A percentile compares a stretch with the other conserved stretches of the same genome.
These are phyloP conservation scores for Ogataea pilisensis DNA, from an alignment of 805 yeast genomes.

Conservation along the genomic window DNA sequence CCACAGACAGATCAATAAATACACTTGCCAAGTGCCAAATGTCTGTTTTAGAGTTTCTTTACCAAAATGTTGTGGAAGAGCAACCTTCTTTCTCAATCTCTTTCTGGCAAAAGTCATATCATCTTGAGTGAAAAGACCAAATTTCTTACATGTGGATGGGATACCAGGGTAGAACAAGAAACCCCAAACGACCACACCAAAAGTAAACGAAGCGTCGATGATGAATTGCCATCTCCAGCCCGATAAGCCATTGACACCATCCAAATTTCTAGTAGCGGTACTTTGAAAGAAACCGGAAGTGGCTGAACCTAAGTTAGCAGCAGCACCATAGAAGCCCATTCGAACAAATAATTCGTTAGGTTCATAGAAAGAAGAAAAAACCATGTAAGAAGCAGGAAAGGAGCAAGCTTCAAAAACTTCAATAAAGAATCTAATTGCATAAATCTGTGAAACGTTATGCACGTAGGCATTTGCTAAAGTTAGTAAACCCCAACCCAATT, in stretches of 20 bases:
- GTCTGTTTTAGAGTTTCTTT: constrained; percentile 39
- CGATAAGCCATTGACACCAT: constrained; percentile 24
- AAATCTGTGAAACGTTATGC: constrained; percentile 43
- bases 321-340: constrained; percentile 18
- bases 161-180: constrained; percentile 41
- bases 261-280: constrained; percentile 27
- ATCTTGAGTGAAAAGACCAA: constrained; percentile 35
- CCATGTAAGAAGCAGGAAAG: constrained; percentile 56
- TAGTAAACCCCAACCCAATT: constrained; percentile 38
- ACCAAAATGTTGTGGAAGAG: constrained; percentile 39
- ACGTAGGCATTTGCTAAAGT: constrained; percentile 37
- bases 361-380: constrained; percentile 18
- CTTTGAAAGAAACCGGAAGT: constrained; percentile 52
- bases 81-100: constrained; percentile 33
- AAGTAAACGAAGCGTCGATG: constrained; percentile 41
- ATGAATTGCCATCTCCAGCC: constrained; percentile 55
- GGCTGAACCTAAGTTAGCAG: constrained; percentile 41
- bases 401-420: constrained; percentile 60
- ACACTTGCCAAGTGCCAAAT: constrained; percentile 39
- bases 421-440: constrained; percentile 56
- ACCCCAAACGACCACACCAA: constrained; percentile 38
- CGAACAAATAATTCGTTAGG: constrained; percentile 14
- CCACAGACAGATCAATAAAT: constrained; percentile 20
- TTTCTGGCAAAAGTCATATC: constrained; percentile 45
- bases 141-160: constrained; percentile 40